Base-by-base conservation (phyloP, 1,139 yeast genomes). In the Geotrichum armillariae region DNA sequence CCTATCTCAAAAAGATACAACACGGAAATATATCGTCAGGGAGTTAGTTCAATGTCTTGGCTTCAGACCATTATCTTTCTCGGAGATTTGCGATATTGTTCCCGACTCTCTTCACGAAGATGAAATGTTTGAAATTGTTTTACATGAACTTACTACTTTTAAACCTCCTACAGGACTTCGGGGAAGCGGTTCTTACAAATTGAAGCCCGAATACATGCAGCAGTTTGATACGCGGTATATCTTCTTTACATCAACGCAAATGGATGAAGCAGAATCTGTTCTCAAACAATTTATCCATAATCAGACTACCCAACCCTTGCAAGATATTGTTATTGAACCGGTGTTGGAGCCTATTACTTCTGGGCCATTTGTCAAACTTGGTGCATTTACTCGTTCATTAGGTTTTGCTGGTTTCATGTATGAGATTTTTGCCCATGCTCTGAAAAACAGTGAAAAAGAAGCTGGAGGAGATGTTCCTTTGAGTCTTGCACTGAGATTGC, bases 21-120 rank as follows among this genome's bases (percentile, higher is more conserved):
- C 74, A 16, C 78, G 76, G 49, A 66, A 69, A 8, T 73, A 83
- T 49, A 77, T 88, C 36, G 73, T 71, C 52, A 75, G 78, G 44
- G 97, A 90, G 60, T 80, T 93, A 20, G 75, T 89, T 23, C 98
- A 93, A 62, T 77, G 82, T 12, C 71, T 93, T 21, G 83, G 94
- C 52, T 87, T 88, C 69, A 82, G 82, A 23, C 83, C 86, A 1
- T 71, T 83, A 71, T 75, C 82, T 17, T 90, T 83, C 63, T 79
- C 94, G 2, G 87, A 87, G 47, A 69, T 93, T 22, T 76, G 84
- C 54, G 70, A 79, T 2, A 77, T 74, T 18, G 76, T 91, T 8
- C 94, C 96, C 0, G 97, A 89, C 47, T 86, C 83, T 58, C 73
- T 90, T 20, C 71, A 80, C 0, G 51, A 58, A 2, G 94, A 88